Evolutionary conservation across 2,329 filamentous ascomycete genomes (phyloP).

Genomic region (Microsporum canis): DNA sequence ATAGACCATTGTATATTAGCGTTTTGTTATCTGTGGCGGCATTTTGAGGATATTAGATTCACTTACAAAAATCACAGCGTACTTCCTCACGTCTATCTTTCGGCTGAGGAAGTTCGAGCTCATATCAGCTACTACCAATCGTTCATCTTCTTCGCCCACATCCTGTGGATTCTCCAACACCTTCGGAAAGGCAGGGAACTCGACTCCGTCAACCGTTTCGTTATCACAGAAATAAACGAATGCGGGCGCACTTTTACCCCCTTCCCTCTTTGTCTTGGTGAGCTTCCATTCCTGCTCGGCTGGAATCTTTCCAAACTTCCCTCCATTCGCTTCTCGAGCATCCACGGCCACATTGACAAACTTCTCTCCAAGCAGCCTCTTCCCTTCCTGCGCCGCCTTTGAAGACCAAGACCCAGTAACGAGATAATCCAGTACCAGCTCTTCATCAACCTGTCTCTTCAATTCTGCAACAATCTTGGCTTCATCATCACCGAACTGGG

Average conservation of each 20-base stretch:
- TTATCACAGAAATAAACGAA: slow-evolving; percentile 89
- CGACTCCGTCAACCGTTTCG: slow-evolving; percentile 79
- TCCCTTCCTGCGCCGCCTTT: slow-evolving; percentile 77
- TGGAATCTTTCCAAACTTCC: slow-evolving; percentile 79
- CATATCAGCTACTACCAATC: slow-evolving; percentile 84
- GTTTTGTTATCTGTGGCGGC: not conserved
- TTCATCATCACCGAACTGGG: slow-evolving; percentile 39
- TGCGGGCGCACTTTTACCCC: slow-evolving; percentile 39
- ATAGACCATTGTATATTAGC: slow-evolving; percentile 12
- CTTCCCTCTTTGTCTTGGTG: slow-evolving; percentile 48
- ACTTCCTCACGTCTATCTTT: slow-evolving; percentile 64
- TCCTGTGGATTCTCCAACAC: slow-evolving; percentile 44
- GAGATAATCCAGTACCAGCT: slow-evolving; percentile 77
- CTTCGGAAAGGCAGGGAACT: slow-evolving; percentile 66
- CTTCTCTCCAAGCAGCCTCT: slow-evolving; percentile 62
- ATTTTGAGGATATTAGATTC: not conserved
- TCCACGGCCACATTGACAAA: slow-evolving; percentile 68
- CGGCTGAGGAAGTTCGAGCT: slow-evolving; percentile 84
- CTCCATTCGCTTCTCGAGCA: slow-evolving; percentile 49
- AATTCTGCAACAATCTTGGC: slow-evolving; percentile 49
- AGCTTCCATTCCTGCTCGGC: slow-evolving; percentile 65
- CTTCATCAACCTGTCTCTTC: slow-evolving; percentile 52
- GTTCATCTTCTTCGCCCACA: slow-evolving; percentile 49
- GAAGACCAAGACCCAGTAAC: slow-evolving; percentile 84
- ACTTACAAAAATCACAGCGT: slow-evolving; percentile 69